Conservation (phyloP, 306 rosid species). For the Gillenia trifoliata region DNA sequence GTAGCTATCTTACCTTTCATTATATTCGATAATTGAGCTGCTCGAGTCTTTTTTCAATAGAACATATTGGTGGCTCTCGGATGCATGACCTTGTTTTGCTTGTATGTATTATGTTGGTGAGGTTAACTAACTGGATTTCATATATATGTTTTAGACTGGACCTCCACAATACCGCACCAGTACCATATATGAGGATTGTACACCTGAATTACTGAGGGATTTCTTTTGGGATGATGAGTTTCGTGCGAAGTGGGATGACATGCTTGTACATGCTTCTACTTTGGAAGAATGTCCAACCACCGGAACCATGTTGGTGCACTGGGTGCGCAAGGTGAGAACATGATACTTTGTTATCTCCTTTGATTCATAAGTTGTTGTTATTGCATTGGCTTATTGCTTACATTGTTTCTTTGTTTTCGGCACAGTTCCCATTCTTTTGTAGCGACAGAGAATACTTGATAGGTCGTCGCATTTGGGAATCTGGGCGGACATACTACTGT, state of each 20-base stretch:
- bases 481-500: constrained; percentile 44
- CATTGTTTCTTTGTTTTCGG: constrained; percentile 6
- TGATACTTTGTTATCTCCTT: not conserved
- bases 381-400: not conserved
- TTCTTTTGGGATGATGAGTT: constrained; percentile 65
- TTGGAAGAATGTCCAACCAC: constrained; percentile 51
- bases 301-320: constrained; percentile 49
- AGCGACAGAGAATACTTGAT: constrained; percentile 57
- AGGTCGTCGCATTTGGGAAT: constrained; percentile 63
- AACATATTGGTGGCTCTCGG: not conserved
- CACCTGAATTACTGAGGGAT: constrained; percentile 49
- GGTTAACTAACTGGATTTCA: constrained; percentile 8
- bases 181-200: constrained; percentile 50
- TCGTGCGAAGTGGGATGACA: constrained; percentile 52
- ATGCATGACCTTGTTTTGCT: not conserved
- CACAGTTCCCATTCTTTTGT: constrained; percentile 65
- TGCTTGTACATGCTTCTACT: constrained; percentile 40
- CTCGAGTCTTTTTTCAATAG: not conserved
- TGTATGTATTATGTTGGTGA: not conserved
- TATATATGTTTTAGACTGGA: constrained; percentile 36
- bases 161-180: constrained; percentile 58
- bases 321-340: constrained; percentile 59
- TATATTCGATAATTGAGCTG: not conserved
- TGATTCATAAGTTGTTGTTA: constrained; percentile 5
- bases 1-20: constrained; percentile 14